Evolutionary conservation across 164 flowering plant genomes (phyloP), one percentile per base, ranked within the genome.

Genomic region (Buxus sempervirens): DNA sequence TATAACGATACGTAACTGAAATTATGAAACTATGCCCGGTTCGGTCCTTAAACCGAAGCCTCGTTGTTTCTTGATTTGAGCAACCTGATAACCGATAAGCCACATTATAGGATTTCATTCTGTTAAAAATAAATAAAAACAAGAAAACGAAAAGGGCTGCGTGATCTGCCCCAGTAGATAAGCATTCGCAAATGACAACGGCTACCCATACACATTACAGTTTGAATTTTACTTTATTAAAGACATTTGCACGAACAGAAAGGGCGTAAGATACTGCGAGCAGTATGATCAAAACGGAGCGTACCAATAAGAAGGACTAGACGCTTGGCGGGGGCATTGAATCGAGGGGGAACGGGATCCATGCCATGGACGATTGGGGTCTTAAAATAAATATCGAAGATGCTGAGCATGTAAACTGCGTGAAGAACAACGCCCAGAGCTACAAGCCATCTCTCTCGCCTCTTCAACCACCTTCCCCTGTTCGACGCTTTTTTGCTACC

Each of bases 381-480:
- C 77, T 91, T 94, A 92, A 94, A 94, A 76, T 91, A 91, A 54
- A 94, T 94, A 59, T 94, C 98, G 87, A 94, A 91, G 49, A 94
- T 94, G 78, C 98, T 91, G 62, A 94, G 83, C 96, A 94, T 90
- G 80, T 91, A 94, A 1, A 91, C 84, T 0, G 95, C 88, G 74
- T 94, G 98, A n/a, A 94, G 87, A 16, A 81, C 64, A 9, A 94
- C 83, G 0, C 98, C 98, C 10, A 94, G 86, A 22, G 83, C 76
- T 9, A 94, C 98, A 0, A 94, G 86, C 95, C 96, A 90, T 73
- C 54, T 78, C 77, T 91, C 97, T 66, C 84, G 69, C 57, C 83
- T 75, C 84, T 83, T 82, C 74, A 85, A 20, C 90, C 88, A 82
- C 60, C 65, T 64, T 20, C 70, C 48, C n/a, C 75, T 72, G 55